Evolutionary conservation across 306 rosid species (phyloP).

Genomic region (Lathyrus oleraceus): DNA sequence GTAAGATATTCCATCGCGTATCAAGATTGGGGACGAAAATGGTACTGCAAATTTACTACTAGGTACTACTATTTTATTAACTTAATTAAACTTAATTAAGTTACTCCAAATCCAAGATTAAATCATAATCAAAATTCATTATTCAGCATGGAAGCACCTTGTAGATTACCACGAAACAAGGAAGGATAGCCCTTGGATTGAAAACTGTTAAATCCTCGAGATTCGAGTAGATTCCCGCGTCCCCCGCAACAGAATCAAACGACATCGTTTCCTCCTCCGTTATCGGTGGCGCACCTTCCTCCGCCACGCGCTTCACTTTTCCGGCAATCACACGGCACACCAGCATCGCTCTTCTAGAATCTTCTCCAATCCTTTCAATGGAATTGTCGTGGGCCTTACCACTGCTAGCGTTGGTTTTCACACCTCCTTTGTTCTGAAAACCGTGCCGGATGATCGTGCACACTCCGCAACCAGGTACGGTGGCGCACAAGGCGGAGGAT

Average conservation of each 20-base stretch:
- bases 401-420: constrained; percentile 81
- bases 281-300: constrained; percentile 34
- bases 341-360: constrained; percentile 69
- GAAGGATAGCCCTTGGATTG: constrained; percentile 86
- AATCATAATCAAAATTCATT: not conserved
- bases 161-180: constrained; percentile 91
- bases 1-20: not conserved
- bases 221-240: constrained; percentile 67
- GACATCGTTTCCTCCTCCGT: constrained; percentile 52
- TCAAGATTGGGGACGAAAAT: constrained; percentile 20
- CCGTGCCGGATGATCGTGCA: constrained; percentile 81
- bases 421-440: constrained; percentile 65
- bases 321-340: constrained; percentile 98
- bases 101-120: not conserved
- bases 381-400: constrained; percentile 83
- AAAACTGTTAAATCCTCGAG: constrained; percentile 79
- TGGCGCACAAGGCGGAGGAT: constrained; percentile 66
- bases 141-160: constrained; percentile 45
- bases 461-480: constrained; percentile 71
- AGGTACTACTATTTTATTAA: not conserved
- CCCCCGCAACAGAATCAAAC: constrained; percentile 80
- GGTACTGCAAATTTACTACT: not conserved
- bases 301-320: constrained; percentile 65
- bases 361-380: constrained; percentile 17
- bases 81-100: not conserved